Evolutionary conservation across 257 asterid species (phyloP).

Genomic region (Plantago major): DNA sequence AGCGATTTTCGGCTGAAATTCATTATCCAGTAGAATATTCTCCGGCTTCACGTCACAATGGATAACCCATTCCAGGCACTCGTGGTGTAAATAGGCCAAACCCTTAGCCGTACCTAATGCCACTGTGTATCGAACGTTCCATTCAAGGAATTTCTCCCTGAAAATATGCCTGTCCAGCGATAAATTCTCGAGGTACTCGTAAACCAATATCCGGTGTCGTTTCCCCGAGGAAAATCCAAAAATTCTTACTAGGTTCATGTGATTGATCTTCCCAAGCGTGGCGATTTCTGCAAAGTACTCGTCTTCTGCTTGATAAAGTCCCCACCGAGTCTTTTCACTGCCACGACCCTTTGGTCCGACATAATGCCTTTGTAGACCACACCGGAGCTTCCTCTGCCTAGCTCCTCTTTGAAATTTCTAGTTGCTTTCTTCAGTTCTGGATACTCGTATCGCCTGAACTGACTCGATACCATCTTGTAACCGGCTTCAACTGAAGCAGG

Average conservation of each 20-base stretch:
- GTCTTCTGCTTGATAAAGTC: too few species aligned
- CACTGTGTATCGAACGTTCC: slow-evolving; percentile 40
- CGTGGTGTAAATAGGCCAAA: slow-evolving; percentile 46
- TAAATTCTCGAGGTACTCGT: slow-evolving; percentile 45
- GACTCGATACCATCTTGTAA: slow-evolving; percentile 37
- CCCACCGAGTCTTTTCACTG: slow-evolving; percentile 45
- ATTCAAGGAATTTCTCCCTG: slow-evolving; percentile 26
- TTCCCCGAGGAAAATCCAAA: slow-evolving; percentile 43
- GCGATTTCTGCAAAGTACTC: too few species aligned
- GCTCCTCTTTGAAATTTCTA: slow-evolving; percentile 30
- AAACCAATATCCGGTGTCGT: slow-evolving; percentile 34
- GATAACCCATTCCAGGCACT: slow-evolving; percentile 40
- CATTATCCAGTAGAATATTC: slow-evolving; percentile 67
- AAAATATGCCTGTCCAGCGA: slow-evolving; percentile 42
- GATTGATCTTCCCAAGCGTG: slow-evolving; percentile 45
- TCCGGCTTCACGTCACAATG: slow-evolving; percentile 69
- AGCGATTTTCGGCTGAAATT: too few species aligned
- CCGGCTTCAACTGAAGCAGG: slow-evolving; percentile 50
- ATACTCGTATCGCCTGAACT: slow-evolving; percentile 31
- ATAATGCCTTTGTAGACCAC: slow-evolving; percentile 44
- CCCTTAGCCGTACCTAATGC: slow-evolving; percentile 58
- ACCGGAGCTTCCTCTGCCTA: slow-evolving; percentile 51
- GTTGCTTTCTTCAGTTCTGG: slow-evolving; percentile 47
- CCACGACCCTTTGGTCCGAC: slow-evolving; percentile 38
- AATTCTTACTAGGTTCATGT: slow-evolving; percentile 50